Conservation (phyloP, 208 protist genomes). For the Trypanosoma rangeli region DNA sequence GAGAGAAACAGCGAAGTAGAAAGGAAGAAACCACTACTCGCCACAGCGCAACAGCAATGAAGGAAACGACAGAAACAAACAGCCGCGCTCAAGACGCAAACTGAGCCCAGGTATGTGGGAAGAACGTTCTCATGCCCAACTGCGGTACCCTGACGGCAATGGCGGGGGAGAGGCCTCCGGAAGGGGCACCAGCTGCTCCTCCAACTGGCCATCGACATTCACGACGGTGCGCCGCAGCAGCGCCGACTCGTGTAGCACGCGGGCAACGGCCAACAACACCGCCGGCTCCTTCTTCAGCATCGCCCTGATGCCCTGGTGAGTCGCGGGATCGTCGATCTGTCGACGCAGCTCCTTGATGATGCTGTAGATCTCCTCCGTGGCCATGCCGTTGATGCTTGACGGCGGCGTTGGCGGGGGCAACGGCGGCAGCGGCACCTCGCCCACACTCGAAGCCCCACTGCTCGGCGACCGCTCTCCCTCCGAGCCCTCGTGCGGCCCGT, state of each 20-base stretch:
- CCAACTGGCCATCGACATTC: slow-evolving; percentile 35
- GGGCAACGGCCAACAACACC: slow-evolving; percentile 58
- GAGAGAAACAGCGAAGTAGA: slow-evolving; percentile 8
- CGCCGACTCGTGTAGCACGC: slow-evolving; percentile 67
- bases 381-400: slow-evolving; percentile 50
- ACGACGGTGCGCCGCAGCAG: slow-evolving; percentile 46
- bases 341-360: slow-evolving; percentile 65
- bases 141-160: slow-evolving; percentile 60
- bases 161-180: slow-evolving; percentile 44
- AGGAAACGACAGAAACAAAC: neutral
- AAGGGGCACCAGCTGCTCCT: slow-evolving; percentile 48
- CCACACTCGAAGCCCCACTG: slow-evolving; percentile 41
- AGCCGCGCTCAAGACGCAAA: neutral
- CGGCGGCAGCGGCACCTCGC: slow-evolving; percentile 41
- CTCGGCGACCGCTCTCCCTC: slow-evolving; percentile 33
- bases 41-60: neutral
- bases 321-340: slow-evolving; percentile 55
- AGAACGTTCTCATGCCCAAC: slow-evolving; percentile 40
- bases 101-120: slow-evolving; percentile 10
- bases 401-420: slow-evolving; percentile 54
- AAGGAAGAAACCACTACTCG: neutral
- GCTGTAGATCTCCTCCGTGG: slow-evolving; percentile 61
- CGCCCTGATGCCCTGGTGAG: slow-evolving; percentile 47
- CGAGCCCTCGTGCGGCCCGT: slow-evolving; percentile 25
- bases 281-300: slow-evolving; percentile 64